phyloP scores from a whole-genome alignment of 2,329 filamentous ascomycete genomes.

The Sporothrix luriei region DNA sequence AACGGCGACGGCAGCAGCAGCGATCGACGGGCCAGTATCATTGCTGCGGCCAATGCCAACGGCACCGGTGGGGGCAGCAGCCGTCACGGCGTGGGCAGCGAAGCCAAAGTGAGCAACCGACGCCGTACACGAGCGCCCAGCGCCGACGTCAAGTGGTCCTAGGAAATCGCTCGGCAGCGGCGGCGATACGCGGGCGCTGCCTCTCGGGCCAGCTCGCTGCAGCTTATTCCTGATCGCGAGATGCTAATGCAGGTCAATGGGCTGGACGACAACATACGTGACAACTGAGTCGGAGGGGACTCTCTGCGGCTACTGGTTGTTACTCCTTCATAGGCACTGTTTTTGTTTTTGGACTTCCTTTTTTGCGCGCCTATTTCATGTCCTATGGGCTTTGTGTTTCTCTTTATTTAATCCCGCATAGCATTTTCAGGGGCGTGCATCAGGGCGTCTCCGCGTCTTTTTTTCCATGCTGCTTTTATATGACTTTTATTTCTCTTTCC shows the following conservation, averaged over 20 bases:
- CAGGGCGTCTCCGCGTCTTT: slow-evolving; percentile 8
- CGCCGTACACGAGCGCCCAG: slow-evolving; percentile 35
- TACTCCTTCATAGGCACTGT: not conserved
- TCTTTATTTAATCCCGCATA: slow-evolving; percentile 10
- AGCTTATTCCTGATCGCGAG: not conserved
- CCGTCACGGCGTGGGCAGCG: slow-evolving; percentile 26
- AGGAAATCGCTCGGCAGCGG: slow-evolving; percentile 30
- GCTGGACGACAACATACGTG: not conserved
- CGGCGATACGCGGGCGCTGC: not conserved
- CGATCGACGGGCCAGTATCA: slow-evolving; percentile 10
- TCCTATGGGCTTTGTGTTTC: not conserved
- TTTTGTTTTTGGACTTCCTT: not conserved
- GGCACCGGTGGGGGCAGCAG: not conserved
- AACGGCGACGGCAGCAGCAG: slow-evolving; percentile 7
- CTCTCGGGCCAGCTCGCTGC: not conserved
- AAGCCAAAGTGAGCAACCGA: slow-evolving; percentile 28
- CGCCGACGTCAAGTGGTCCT: slow-evolving; percentile 36
- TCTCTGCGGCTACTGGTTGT: not conserved
- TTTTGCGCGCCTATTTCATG: not conserved
- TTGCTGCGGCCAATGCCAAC: not conserved
- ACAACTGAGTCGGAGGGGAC: not conserved
- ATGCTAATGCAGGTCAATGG: not conserved
- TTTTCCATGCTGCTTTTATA: not conserved
- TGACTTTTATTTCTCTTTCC: not conserved
- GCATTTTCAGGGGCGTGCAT: slow-evolving; percentile 28